These are phyloP conservation scores for Pittosporum tobira DNA, from an alignment of 129 eudicot genomes.

Conservation along the genomic window DNA sequence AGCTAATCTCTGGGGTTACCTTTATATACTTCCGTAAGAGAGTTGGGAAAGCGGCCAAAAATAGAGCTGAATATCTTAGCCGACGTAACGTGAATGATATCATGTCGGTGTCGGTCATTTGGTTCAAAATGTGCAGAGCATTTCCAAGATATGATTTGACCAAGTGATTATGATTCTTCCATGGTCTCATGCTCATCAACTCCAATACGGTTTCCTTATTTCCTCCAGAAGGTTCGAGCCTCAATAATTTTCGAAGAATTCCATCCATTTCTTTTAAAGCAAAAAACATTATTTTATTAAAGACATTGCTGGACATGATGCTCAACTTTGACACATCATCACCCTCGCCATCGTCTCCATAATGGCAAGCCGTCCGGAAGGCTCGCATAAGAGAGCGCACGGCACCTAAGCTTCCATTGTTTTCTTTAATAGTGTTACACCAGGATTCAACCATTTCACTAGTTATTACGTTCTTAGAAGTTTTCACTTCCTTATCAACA, in stretches of 20 bases:
- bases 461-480: conserved; percentile 49
- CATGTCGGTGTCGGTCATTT: conserved; percentile 89
- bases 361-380: conserved; percentile 81
- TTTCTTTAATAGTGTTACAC: conserved; percentile 47
- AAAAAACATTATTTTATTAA: conserved; percentile 71
- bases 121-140: conserved; percentile 80
- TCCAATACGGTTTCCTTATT: conserved; percentile 58
- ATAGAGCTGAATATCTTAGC: conserved; percentile 56
- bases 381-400: conserved; percentile 81
- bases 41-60: conserved; percentile 91
- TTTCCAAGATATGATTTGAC: conserved; percentile 93
- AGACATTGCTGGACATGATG: conserved; percentile 80
- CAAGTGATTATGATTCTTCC: conserved; percentile 82
- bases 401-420: conserved; percentile 55
- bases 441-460: conserved; percentile 90
- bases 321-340: conserved; percentile 46
- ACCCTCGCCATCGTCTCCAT: conserved; percentile 68
- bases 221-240: conserved; percentile 75
- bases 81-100: conserved; percentile 71
- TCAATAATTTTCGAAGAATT: conserved; percentile 60
- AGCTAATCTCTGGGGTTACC: conserved; percentile 37
- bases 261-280: conserved; percentile 85
- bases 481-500: conserved; percentile 28
- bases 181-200: conserved; percentile 45
- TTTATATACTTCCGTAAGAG: conserved; percentile 84